A percentile compares a stretch with the other conserved stretches of the same genome.
These are phyloP conservation scores for Salvia hispanica DNA, from an alignment of 257 asterid genomes.

Conservation along the genomic window DNA sequence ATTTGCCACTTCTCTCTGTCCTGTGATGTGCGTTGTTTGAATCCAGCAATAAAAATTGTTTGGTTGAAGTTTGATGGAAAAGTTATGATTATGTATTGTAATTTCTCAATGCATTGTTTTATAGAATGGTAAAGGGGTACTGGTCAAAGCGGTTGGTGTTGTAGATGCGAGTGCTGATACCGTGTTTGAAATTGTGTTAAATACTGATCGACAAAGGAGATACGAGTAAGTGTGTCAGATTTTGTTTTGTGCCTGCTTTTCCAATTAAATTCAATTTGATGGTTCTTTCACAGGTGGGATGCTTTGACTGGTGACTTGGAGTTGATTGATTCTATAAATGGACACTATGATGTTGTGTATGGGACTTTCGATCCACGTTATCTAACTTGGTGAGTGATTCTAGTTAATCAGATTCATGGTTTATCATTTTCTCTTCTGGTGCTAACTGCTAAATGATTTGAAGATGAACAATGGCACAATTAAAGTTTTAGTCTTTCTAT, in stretches of 20 bases:
- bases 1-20: conserved; percentile 22
- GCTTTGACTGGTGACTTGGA: conserved; percentile 89
- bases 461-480: conserved; percentile 15
- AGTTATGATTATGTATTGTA: conserved; percentile 13
- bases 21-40: conserved; percentile 17
- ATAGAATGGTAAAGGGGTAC: conserved; percentile 76
- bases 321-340: conserved; percentile 75
- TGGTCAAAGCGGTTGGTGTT: conserved; percentile 95
- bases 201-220: conserved; percentile 75
- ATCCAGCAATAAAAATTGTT: conserved; percentile 10
- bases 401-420: conserved; percentile 18
- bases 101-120: conserved; percentile 31
- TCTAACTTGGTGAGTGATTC: conserved; percentile 63
- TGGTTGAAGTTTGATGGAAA: conserved; percentile 17
- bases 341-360: conserved; percentile 87
- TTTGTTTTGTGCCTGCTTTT: conserved; percentile 25
- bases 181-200: conserved; percentile 79
- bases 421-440: conserved; percentile 20
- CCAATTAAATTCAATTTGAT: conserved; percentile 37
- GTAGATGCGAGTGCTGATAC: conserved; percentile 93
- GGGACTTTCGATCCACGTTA: conserved; percentile 84
- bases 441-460: conserved; percentile 22
- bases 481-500: conserved; percentile 14
- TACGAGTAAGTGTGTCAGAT: conserved; percentile 67
- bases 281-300: conserved; percentile 84